Conservation (phyloP, 192 early-diverging fungal genomes). For the Kappamyces sp. region DNA sequence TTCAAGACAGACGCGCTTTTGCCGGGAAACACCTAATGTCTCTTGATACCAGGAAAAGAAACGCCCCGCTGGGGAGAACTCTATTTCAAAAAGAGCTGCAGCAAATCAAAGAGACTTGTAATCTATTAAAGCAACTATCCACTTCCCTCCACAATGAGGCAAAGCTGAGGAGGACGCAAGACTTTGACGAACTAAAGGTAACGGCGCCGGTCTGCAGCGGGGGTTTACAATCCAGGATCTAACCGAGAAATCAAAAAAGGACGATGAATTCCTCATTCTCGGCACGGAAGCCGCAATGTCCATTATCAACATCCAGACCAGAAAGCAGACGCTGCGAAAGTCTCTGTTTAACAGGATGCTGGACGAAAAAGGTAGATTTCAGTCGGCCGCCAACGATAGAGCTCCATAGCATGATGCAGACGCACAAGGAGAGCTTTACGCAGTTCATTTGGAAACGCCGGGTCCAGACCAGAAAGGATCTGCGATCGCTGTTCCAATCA, state of each 20-base stretch:
- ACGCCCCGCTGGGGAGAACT: not conserved
- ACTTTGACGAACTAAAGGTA: slow-evolving; percentile 2
- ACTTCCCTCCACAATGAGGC: not conserved
- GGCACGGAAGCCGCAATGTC: slow-evolving; percentile 47
- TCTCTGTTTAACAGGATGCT: slow-evolving; percentile 39
- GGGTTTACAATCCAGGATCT: slow-evolving; percentile 15
- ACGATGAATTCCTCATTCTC: slow-evolving; percentile 40
- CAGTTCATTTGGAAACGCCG: slow-evolving; percentile 54
- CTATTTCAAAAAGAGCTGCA: slow-evolving; percentile 15
- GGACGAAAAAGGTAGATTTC: slow-evolving; percentile 46
- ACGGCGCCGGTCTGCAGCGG: not conserved
- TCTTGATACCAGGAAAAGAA: slow-evolving; percentile 4
- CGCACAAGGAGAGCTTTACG: slow-evolving; percentile 47
- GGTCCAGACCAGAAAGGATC: slow-evolving; percentile 32
- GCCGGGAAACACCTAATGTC: not conserved
- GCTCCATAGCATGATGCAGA: slow-evolving; percentile 33
- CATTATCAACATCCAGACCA: slow-evolving; percentile 36
- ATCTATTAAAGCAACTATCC: not conserved
- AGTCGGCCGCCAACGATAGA: slow-evolving; percentile 28
- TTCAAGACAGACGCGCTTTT: slow-evolving; percentile 5
- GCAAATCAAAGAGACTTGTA: slow-evolving; percentile 12
- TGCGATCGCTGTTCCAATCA: slow-evolving; percentile 40
- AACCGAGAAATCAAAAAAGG: slow-evolving; percentile 38
- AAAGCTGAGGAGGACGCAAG: not conserved
- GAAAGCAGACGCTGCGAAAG: slow-evolving; percentile 41